Base-by-base conservation (phyloP, 495 filamentous ascomycete species). In the Sabuloglossum arenarium region DNA sequence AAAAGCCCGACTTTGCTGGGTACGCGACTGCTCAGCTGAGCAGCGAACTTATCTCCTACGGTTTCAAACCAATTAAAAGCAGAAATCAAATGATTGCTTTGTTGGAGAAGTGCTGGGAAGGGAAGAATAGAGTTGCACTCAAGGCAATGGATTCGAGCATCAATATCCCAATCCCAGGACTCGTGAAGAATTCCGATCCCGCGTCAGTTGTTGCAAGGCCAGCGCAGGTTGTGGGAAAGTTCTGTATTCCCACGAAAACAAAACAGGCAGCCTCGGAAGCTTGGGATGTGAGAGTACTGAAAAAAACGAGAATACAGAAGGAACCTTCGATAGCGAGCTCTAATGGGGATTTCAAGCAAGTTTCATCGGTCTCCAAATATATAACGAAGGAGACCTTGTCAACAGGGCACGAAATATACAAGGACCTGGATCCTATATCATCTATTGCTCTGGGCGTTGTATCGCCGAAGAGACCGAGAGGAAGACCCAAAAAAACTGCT, bases 31-130 rank as follows among this genome's bases (percentile, higher is more conserved):
- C 72, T 14, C 73, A 84, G 54, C 68, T 93, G 42, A 69, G 76
- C 6, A 77, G 73, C 53, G 76, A 81, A 59, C 65, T 90, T 37
- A 61, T 73, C 3, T 70, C 71, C 0, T 88, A 80, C 61, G 82
- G 81, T 0, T 88, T 91, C 68, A 93, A 91, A 63, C 69, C 81
- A 0, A 69, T 89, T 0, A 86, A 79, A 62, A 78, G 71, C 54
- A 75, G 86, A 19, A 70, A 76, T 54, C 75, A 77, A 11, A 87
- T 86, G 84, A 81, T 91, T 31, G 69, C 77, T 12, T 63, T 87
- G 12, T 68, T 91, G 5, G 69, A 85, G 54, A 77, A 78, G 61
- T 91, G 86, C 63, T 93, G 86, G 85, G 66, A 75, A 56, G 72
- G 71, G 31, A 71, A 73, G 53, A 63, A 55, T 32, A 60, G 61